phyloP scores from a whole-genome alignment of 2,329 filamentous ascomycete genomes.

The Colletotrichum karsti region DNA sequence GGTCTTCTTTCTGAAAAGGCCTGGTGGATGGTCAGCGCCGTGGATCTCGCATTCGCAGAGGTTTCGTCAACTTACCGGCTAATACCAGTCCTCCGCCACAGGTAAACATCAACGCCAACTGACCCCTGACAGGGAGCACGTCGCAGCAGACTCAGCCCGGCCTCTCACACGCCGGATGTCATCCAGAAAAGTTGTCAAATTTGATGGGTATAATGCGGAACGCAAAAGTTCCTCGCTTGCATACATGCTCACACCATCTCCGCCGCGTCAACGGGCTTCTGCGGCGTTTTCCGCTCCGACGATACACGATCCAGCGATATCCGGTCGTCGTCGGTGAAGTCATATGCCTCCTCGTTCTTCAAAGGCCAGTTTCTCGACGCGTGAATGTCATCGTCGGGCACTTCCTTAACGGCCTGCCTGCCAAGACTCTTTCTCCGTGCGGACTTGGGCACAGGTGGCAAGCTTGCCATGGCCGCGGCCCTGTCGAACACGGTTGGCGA shows the following conservation, averaged over 20 bases:
- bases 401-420: neutral
- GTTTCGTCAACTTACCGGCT: too few species aligned
- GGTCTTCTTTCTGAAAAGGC: too few species aligned
- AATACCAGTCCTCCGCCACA: too few species aligned
- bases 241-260: constrained; percentile 12
- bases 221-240: neutral
- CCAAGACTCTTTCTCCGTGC: constrained; percentile 4
- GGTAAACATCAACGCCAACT: too few species aligned
- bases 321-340: neutral
- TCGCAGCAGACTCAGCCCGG: too few species aligned
- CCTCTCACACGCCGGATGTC: too few species aligned
- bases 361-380: neutral
- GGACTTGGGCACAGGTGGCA: constrained; percentile 3
- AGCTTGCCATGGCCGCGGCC: constrained; percentile 6
- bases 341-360: neutral
- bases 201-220: neutral
- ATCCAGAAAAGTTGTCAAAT: too few species aligned
- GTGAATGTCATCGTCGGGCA: neutral
- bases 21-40: too few species aligned
- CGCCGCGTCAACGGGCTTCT: constrained; percentile 5
- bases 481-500: constrained; percentile 18
- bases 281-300: neutral
- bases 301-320: neutral
- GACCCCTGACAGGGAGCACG: too few species aligned
- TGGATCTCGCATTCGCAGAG: too few species aligned